Conservation (phyloP, 2,329 filamentous ascomycete species). For the Diaporthe helianthi region DNA sequence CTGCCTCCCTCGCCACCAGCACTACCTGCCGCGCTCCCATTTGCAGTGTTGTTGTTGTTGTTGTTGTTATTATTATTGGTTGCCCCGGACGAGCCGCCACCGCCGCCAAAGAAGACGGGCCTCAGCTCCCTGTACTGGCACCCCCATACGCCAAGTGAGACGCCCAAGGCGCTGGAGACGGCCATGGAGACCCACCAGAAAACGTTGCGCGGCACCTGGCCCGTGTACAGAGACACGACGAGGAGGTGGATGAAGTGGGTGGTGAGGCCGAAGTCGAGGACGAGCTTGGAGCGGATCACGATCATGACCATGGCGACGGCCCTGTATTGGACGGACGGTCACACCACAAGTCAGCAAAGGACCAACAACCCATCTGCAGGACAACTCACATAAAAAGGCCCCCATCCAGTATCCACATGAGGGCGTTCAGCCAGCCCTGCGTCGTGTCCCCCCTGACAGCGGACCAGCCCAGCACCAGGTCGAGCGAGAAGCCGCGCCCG, state of each 20-base stretch:
- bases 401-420: constrained; percentile 64
- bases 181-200: constrained; percentile 83
- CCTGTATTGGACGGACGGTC: constrained; percentile 57
- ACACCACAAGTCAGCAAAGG: not conserved
- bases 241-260: constrained; percentile 55
- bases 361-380: too few relatives aligned
- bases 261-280: constrained; percentile 92
- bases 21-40: constrained; percentile 37
- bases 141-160: constrained; percentile 81
- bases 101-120: constrained; percentile 84
- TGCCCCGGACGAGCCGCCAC: constrained; percentile 47
- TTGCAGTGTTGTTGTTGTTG: constrained; percentile 37
- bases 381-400: constrained; percentile 57
- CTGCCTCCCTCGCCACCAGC: constrained; percentile 33
- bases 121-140: constrained; percentile 89
- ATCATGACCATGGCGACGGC: constrained; percentile 83
- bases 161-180: constrained; percentile 52
- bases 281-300: constrained; percentile 88
- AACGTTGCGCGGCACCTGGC: constrained; percentile 74
- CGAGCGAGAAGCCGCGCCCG: constrained; percentile 60
- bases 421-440: constrained; percentile 65
- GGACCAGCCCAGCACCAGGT: constrained; percentile 65
- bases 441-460: constrained; percentile 67
- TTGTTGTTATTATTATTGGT: constrained; percentile 31
- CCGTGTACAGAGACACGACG: constrained; percentile 74